Evolutionary conservation across 1,284 basidiomycete genomes (phyloP).

Genomic region (Exobasidium rhododendri): DNA sequence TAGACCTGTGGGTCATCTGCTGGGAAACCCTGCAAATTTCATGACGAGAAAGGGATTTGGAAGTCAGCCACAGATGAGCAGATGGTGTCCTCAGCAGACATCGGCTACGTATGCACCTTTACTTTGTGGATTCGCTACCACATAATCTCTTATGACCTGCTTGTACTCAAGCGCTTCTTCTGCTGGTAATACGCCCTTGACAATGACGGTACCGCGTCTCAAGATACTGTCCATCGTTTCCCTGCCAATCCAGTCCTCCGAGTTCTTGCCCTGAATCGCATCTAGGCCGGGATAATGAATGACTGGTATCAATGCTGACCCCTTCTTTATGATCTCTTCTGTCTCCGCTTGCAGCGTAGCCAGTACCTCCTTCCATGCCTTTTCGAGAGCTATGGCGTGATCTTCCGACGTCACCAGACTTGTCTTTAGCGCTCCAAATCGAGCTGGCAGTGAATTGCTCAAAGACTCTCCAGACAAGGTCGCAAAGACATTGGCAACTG

Average conservation of each 20-base stretch:
- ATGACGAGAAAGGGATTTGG: slow-evolving; percentile 12
- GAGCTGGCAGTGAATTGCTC: slow-evolving; percentile 31
- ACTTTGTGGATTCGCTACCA: slow-evolving; percentile 23
- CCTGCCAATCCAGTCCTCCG: slow-evolving; percentile 27
- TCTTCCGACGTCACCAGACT: slow-evolving; percentile 20
- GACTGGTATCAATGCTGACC: slow-evolving; percentile 25
- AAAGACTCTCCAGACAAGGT: slow-evolving; percentile 31
- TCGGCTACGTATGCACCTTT: slow-evolving; percentile 30
- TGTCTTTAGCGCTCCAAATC: slow-evolving; percentile 32
- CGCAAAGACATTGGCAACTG: slow-evolving; percentile 41
- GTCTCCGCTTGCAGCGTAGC: slow-evolving; percentile 19
- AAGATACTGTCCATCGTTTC: slow-evolving; percentile 25
- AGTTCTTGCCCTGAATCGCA: background rate
- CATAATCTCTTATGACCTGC: slow-evolving; percentile 29
- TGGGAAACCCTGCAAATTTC: slow-evolving; percentile 37
- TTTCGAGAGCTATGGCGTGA: slow-evolving; percentile 23
- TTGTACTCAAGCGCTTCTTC: slow-evolving; percentile 29
- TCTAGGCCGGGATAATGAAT: slow-evolving; percentile 21
- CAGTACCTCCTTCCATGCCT: slow-evolving; percentile 26
- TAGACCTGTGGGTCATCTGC: slow-evolving; percentile 40
- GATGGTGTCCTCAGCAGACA: too few relatives aligned
- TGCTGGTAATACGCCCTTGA: slow-evolving; percentile 30
- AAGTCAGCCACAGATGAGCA: slow-evolving; percentile 21
- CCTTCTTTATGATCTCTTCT: slow-evolving; percentile 16
- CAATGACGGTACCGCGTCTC: slow-evolving; percentile 30